Evolutionary conservation across 805 yeast species (phyloP).

Genomic region (Saccharomycodes ludwigii): DNA sequence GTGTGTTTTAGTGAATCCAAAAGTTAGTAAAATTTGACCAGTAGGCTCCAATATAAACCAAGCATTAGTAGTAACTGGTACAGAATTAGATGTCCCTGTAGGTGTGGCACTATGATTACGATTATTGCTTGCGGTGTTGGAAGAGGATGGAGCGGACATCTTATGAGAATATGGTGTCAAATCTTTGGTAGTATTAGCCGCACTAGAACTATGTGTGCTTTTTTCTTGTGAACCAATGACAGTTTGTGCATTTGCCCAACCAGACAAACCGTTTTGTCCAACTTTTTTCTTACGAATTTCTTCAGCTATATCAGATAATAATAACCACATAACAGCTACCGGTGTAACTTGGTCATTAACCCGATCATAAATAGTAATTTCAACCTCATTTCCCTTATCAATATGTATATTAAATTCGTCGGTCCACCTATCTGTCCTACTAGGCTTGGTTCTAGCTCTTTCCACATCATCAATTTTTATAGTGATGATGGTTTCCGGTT

Average conservation of each 20-base stretch:
- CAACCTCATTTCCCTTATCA: conserved; percentile 87
- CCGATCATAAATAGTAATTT: conserved; percentile 76
- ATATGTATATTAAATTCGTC: conserved; percentile 74
- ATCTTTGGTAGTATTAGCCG: not conserved
- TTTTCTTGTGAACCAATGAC: conserved; percentile 18
- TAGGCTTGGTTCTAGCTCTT: conserved; percentile 59
- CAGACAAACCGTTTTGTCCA: conserved; percentile 53
- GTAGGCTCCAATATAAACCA: conserved; percentile 93
- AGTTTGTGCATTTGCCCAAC: conserved; percentile 80
- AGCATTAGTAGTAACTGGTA: conserved; percentile 41
- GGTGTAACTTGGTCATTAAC: conserved; percentile 57
- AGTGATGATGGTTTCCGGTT: conserved; percentile 67
- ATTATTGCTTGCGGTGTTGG: conserved; percentile 2
- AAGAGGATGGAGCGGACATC: conserved; percentile 2
- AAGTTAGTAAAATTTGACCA: conserved; percentile 71
- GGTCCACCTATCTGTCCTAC: conserved; percentile 68
- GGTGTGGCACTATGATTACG: conserved; percentile 1
- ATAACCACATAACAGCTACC: conserved; percentile 86
- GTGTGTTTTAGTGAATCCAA: conserved; percentile 67
- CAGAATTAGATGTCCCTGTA: not conserved
- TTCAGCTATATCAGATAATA: conserved; percentile 84
- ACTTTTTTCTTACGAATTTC: conserved; percentile 86
- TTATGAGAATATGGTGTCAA: no score
- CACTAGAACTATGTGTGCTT: not conserved
- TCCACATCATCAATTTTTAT: conserved; percentile 84